Evolutionary conservation across 495 filamentous ascomycete species (phyloP), one percentile per base, ranked within the genome.

Genomic region (Thermothielavioides terrestris): DNA sequence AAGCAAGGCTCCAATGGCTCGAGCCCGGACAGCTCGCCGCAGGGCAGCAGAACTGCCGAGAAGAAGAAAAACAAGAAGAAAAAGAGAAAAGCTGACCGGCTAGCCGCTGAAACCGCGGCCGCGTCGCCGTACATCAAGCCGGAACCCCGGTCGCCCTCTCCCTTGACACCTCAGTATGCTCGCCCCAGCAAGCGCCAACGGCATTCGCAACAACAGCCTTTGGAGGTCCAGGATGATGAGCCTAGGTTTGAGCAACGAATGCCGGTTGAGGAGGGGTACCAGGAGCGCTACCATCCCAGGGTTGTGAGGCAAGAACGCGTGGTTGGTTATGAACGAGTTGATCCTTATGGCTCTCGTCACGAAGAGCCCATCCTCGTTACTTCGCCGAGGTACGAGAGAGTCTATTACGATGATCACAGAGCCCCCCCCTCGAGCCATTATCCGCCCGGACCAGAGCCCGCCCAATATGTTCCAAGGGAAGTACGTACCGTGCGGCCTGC

Each of bases 71-170:
- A 72, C 49, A 78, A 75, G 54, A 76, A 71, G 52, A 73, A 73
- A 30, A 76, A 73, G 55, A 73, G 68, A 57, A 76, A 71, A 60
- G 65, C 67, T 21, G 72, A 71, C 27, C 49, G 57, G 56, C 60
- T 64, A 56, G 63, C 54, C 56, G 63, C 54, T 53, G 73, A 66
- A 49, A 22, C 52, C 32, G 46, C 53, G 12, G 61, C 63, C 5
- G 66, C 57, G 11, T 75, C 72, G 22, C 75, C 85, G 7, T 79
- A 79, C 58, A 89, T 96, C 60, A 96, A 96, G 60, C 77, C 84
- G 52, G 90, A 96, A 63, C 89, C 89, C 7, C 74, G 84, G 11
- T 95, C 89, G 1, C 87, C 87, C 2, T 88, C 87, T 17, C 86
- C 85, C 12, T 73, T 87, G 42, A 68, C 74, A 47, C 71, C 72